Percentiles rank a stretch among this genome's conserved stretches.
Conservation (phyloP, 2,329 filamentous ascomycete species). For the Alternaria ethzedia region DNA sequence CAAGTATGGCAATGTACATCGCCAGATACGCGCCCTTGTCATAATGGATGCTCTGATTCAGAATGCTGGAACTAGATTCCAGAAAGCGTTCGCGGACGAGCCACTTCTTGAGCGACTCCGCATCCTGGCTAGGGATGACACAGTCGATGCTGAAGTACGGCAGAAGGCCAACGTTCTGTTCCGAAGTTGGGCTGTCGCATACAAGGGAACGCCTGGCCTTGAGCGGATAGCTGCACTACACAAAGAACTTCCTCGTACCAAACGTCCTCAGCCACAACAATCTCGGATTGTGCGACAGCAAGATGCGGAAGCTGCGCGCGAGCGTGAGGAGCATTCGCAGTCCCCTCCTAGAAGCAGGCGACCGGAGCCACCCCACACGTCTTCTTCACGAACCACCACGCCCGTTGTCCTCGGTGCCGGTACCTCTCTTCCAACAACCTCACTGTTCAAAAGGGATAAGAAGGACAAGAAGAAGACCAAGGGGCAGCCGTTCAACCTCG, state of each 20-base stretch:
- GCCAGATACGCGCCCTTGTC: conserved; percentile 85
- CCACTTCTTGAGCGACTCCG: conserved; percentile 88
- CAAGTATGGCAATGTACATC: conserved; percentile 95
- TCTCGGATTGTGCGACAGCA: conserved; percentile 86
- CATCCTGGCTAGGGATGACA: conserved; percentile 81
- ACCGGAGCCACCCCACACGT: conserved; percentile 33
- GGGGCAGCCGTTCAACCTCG: conserved; percentile 76
- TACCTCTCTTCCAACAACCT: conserved; percentile 56
- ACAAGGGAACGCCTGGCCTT: conserved; percentile 80
- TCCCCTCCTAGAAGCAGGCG: conserved; percentile 36
- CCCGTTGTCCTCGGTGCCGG: conserved; percentile 36
- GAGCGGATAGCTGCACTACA: conserved; percentile 81
- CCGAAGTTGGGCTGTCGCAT: conserved; percentile 81
- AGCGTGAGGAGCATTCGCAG: conserved; percentile 61
- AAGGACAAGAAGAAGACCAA: conserved; percentile 61
- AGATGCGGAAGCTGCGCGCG: conserved; percentile 72
- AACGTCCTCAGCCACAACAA: conserved; percentile 71
- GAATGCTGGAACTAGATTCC: conserved; percentile 87
- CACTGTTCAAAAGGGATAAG: conserved; percentile 61
- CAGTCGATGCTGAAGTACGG: conserved; percentile 85
- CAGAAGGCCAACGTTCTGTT: conserved; percentile 89
- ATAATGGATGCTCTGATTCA: conserved; percentile 93
- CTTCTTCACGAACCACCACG: conserved; percentile 37
- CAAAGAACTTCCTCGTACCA: conserved; percentile 66
- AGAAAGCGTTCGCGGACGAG: conserved; percentile 87